Percentiles rank a stretch among this genome's conserved stretches.
These are phyloP conservation scores for Dunaliella sp. DNA, from an alignment of 139 green algal genomes.

Conservation along the genomic window DNA sequence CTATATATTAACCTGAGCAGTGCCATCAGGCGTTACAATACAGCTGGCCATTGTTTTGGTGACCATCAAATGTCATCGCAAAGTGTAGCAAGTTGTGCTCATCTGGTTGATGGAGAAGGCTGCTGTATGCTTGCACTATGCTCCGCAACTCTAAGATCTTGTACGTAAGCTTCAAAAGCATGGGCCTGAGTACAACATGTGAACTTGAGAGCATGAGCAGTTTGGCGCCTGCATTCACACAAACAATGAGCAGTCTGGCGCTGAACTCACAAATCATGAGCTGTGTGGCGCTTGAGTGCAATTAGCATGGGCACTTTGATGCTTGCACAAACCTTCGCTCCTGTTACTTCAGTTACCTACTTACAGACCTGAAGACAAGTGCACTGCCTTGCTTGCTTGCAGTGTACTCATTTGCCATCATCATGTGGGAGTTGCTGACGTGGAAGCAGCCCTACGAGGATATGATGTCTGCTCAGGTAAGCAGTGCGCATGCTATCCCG, in stretches of 20 bases:
- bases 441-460: slow-evolving; percentile 83
- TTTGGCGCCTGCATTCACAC: slow-evolving; percentile 4
- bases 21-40: too few species aligned
- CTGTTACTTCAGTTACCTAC: not conserved
- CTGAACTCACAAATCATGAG: slow-evolving; percentile 62
- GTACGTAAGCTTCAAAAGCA: too few species aligned
- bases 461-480: slow-evolving; percentile 59
- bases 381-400: not conserved
- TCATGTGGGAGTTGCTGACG: slow-evolving; percentile 79
- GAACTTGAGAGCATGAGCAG: too few species aligned
- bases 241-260: slow-evolving; percentile 35
- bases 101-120: too few species aligned
- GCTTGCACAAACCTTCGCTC: not conserved
- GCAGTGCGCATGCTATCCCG: too few species aligned
- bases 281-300: slow-evolving; percentile 48
- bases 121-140: too few species aligned
- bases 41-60: too few species aligned
- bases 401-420: slow-evolving; percentile 60
- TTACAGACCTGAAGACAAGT: not conserved
- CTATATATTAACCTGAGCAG: too few species aligned
- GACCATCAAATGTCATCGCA: too few species aligned
- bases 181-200: too few species aligned
- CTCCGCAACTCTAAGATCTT: too few species aligned
- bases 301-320: slow-evolving; percentile 14
- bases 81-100: too few species aligned